These are phyloP conservation scores for Leccinum pellstonianum DNA, from an alignment of 768 basidiomycete species.

Conservation along the genomic window DNA sequence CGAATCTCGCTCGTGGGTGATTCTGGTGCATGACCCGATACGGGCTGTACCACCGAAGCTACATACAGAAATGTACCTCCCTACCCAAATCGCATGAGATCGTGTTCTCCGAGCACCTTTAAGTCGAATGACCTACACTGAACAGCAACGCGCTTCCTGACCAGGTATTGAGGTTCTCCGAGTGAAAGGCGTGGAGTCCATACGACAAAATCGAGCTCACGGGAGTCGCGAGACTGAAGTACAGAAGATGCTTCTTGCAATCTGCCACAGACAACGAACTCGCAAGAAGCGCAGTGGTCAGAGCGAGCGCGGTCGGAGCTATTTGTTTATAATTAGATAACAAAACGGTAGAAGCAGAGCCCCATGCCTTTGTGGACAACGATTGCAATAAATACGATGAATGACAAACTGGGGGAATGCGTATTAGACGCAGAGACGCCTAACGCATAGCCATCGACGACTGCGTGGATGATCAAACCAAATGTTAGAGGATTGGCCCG, in stretches of 20 bases:
- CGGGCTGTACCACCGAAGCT: slow-evolving; percentile 83
- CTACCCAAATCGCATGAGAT: slow-evolving; percentile 36
- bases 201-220: slow-evolving; percentile 79
- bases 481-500: slow-evolving; percentile 73
- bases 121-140: slow-evolving; percentile 58
- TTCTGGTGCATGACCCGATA: slow-evolving; percentile 48
- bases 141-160: slow-evolving; percentile 79
- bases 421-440: slow-evolving; percentile 66
- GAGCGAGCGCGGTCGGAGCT: slow-evolving; percentile 91
- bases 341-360: neutral
- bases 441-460: slow-evolving; percentile 90
- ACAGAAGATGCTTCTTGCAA: slow-evolving; percentile 70
- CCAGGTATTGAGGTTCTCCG: slow-evolving; percentile 45
- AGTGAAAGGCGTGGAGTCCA: slow-evolving; percentile 51
- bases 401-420: slow-evolving; percentile 53
- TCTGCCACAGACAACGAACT: slow-evolving; percentile 64
- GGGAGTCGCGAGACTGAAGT: slow-evolving; percentile 86
- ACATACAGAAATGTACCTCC: slow-evolving; percentile 96
- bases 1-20: slow-evolving; percentile 41
- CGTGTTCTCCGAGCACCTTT: neutral
- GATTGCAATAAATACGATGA: slow-evolving; percentile 89
- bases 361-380: slow-evolving; percentile 81
- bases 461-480: slow-evolving; percentile 82
- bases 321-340: slow-evolving; percentile 12
- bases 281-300: slow-evolving; percentile 82